phyloP scores from a whole-genome alignment of 2,329 filamentous ascomycete species.

The Diaporthe eres region DNA sequence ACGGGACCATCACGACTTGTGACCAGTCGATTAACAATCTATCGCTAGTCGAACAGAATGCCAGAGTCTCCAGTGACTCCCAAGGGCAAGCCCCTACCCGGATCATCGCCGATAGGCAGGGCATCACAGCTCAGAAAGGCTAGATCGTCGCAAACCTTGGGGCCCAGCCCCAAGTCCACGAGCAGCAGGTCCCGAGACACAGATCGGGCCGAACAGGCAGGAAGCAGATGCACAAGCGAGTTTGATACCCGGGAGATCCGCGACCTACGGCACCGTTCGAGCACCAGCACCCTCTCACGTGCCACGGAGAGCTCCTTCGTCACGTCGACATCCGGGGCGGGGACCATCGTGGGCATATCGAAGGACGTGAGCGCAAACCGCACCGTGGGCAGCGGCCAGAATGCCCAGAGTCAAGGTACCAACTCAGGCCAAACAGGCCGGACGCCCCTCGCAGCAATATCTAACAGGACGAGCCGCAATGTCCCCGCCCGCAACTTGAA shows the following conservation, averaged over 20 bases:
- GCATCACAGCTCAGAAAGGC: not conserved
- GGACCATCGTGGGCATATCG: conserved; percentile 28
- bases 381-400: conserved; percentile 6
- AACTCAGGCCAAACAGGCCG: not conserved
- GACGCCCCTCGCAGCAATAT: not conserved
- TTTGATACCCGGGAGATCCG: not conserved
- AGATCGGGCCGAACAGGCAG: not conserved
- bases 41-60: not conserved
- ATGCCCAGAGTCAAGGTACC: not conserved
- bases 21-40: not conserved
- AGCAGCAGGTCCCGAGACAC: conserved; percentile 2
- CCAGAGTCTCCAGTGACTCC: not conserved
- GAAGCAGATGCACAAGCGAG: not conserved
- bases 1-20: not conserved
- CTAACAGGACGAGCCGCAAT: not conserved
- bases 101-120: not conserved
- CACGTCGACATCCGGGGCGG: conserved; percentile 22
- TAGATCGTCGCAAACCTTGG: not conserved
- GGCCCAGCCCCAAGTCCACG: not conserved
- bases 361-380: conserved; percentile 26
- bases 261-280: conserved; percentile 1
- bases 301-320: not conserved
- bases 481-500: not conserved
- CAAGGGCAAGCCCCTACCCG: conserved; percentile 10
- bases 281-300: conserved; percentile 22